phyloP scores from a whole-genome alignment of 192 early-diverging fungal genomes.

The Coemansia sp. region DNA sequence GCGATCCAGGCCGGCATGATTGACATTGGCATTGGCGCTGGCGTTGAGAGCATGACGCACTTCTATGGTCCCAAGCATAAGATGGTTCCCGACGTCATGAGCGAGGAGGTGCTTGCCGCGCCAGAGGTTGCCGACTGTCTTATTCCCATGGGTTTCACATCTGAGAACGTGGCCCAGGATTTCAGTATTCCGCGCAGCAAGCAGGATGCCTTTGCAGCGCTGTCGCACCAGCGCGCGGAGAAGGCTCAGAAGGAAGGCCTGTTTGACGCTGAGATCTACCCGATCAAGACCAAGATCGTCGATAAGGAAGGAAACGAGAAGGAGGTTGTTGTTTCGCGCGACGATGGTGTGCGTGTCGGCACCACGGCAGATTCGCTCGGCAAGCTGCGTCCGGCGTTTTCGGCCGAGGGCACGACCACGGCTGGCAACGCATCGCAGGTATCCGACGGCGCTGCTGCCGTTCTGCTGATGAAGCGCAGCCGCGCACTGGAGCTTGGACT shows the following conservation, averaged over 20 bases:
- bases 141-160: slow-evolving; percentile 90
- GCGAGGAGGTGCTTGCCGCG: slow-evolving; percentile 72
- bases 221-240: slow-evolving; percentile 80
- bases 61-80: slow-evolving; percentile 73
- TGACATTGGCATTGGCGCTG: slow-evolving; percentile 91
- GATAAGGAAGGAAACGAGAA: slow-evolving; percentile 81
- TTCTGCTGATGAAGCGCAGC: slow-evolving; percentile 92
- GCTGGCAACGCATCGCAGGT: slow-evolving; percentile 98
- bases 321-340: slow-evolving; percentile 71
- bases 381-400: slow-evolving; percentile 90
- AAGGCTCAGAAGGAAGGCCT: slow-evolving; percentile 86
- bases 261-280: slow-evolving; percentile 90
- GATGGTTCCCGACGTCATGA: slow-evolving; percentile 70
- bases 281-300: slow-evolving; percentile 69
- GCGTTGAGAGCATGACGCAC: slow-evolving; percentile 92
- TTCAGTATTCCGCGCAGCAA: slow-evolving; percentile 81
- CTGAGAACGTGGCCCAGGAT: slow-evolving; percentile 93
- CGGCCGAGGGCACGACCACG: slow-evolving; percentile 79
- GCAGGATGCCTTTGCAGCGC: slow-evolving; percentile 89
- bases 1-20: slow-evolving; percentile 88
- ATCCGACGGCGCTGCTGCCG: slow-evolving; percentile 95
- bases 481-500: slow-evolving; percentile 84
- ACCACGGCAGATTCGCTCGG: slow-evolving; percentile 74
- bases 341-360: slow-evolving; percentile 88
- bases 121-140: slow-evolving; percentile 80